Conservation (phyloP, 352 stramenopile genomes). For the Phytophthora syringae region DNA sequence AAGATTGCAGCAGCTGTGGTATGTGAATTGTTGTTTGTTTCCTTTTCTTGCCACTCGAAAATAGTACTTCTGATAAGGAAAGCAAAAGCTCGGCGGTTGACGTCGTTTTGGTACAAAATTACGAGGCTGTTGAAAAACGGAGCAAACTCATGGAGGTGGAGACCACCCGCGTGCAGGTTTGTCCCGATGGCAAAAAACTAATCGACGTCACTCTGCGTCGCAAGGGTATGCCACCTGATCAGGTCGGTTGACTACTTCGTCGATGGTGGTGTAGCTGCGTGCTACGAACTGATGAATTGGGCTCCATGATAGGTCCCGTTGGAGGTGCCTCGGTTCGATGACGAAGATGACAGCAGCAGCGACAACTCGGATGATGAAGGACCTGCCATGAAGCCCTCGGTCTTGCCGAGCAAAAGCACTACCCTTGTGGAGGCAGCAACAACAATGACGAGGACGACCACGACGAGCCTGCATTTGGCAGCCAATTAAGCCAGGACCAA, state of each 20-base stretch:
- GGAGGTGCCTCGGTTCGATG: slow-evolving; percentile 71
- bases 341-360: slow-evolving; percentile 66
- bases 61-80: slow-evolving; percentile 12
- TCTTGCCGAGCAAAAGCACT: slow-evolving; percentile 4
- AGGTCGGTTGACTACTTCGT: slow-evolving; percentile 10
- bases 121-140: not conserved
- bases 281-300: not conserved
- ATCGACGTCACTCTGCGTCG: slow-evolving; percentile 62
- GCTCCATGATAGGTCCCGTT: slow-evolving; percentile 35
- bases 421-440: slow-evolving; percentile 7
- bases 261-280: not conserved
- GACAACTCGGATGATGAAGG: slow-evolving; percentile 47
- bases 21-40: slow-evolving; percentile 6
- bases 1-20: slow-evolving; percentile 15
- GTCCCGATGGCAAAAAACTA: slow-evolving; percentile 55
- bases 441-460: slow-evolving; percentile 36
- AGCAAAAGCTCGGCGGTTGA: slow-evolving; percentile 3
- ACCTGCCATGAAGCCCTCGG: not conserved
- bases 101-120: slow-evolving; percentile 16
- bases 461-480: slow-evolving; percentile 21
- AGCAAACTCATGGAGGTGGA: slow-evolving; percentile 53
- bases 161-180: slow-evolving; percentile 47
- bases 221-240: slow-evolving; percentile 13
- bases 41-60: slow-evolving; percentile 11
- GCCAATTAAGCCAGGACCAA: not conserved